Evolutionary conservation across 1,284 basidiomycete genomes (phyloP), one percentile per base, ranked within the genome.

Genomic region (Cutaneotrichosporon sp.): DNA sequence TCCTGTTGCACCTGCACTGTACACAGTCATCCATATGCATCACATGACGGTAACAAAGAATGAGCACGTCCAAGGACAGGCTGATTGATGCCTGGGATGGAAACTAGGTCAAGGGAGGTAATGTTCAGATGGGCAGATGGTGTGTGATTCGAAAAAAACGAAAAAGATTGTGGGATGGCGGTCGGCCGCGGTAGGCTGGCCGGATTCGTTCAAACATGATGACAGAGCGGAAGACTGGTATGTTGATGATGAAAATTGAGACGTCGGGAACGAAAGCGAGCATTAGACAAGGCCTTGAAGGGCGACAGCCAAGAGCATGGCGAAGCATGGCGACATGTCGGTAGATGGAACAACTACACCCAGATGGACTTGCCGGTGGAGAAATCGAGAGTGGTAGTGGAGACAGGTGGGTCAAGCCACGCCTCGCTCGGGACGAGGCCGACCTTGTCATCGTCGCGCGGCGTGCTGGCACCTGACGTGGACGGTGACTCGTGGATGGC

Each of bases 301-400:
- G 18, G 42, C 18, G 42, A 46, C 42, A 46, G 42, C 42, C 42
- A 46, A 46, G 42, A 46, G 42, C 42, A 46, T 46, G 42, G 42
- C 42, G 4, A 18, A n/a, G 49, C 49, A 51, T 51, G 26, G 47
- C 49, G 49, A 51, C 30, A 30, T 31, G 22, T 21, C 49, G 49
- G 14, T 11, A 21, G 36, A 13, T 13, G 36, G 55, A n/a, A 40
- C 34, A 22, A 18, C 21, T 38, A 49, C 22, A 26, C 22, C 74
- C 74, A 76, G 53, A 75, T 73, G 7, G 74, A 76, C 21, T 64
- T 69, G 59, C 74, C 74, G 21, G 67, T 67, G 34, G 72, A 73
- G 58, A 74, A 76, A 42, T 73, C 72, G 38, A 72, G 53, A 5
- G 68, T 70, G 13, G 69, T 61, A 34, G 46, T 38, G 14, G 30